A percentile compares a stretch with the other conserved stretches of the same genome.
These are phyloP conservation scores for Tricladium varicosporioides DNA, from an alignment of 2,329 filamentous ascomycete genomes.

Conservation along the genomic window DNA sequence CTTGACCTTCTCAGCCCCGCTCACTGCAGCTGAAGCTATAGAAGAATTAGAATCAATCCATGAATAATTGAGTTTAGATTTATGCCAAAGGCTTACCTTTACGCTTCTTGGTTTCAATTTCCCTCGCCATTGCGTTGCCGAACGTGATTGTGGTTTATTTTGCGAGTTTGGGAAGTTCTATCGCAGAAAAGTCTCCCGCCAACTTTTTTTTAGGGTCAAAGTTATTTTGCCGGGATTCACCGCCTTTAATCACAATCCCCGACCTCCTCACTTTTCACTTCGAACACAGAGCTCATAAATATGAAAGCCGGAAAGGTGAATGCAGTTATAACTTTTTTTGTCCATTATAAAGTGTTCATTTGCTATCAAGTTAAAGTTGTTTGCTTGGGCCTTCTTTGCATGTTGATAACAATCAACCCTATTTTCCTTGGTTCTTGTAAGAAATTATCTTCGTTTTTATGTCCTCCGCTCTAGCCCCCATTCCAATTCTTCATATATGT, in stretches of 20 bases:
- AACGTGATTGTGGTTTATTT: slow-evolving; percentile 1
- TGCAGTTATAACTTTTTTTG: no score
- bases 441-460: no score
- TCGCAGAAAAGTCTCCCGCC: neutral
- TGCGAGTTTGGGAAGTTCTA: neutral
- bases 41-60: slow-evolving; percentile 16
- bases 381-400: no score
- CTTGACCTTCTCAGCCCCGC: slow-evolving; percentile 34
- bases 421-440: no score
- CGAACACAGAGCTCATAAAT: no score
- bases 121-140: slow-evolving; percentile 47
- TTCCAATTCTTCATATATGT: no score
- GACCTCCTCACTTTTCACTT: neutral
- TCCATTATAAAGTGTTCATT: no score
- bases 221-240: neutral
- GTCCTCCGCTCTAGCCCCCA: no score
- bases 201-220: neutral
- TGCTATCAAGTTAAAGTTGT: no score
- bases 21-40: slow-evolving; percentile 37
- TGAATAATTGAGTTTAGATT: neutral
- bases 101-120: slow-evolving; percentile 54
- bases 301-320: no score
- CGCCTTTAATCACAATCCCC: neutral
- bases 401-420: no score
- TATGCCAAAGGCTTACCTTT: slow-evolving; percentile 40